phyloP scores from a whole-genome alignment of 169 alveolate species.

The Cryptosporidium viatorum region DNA sequence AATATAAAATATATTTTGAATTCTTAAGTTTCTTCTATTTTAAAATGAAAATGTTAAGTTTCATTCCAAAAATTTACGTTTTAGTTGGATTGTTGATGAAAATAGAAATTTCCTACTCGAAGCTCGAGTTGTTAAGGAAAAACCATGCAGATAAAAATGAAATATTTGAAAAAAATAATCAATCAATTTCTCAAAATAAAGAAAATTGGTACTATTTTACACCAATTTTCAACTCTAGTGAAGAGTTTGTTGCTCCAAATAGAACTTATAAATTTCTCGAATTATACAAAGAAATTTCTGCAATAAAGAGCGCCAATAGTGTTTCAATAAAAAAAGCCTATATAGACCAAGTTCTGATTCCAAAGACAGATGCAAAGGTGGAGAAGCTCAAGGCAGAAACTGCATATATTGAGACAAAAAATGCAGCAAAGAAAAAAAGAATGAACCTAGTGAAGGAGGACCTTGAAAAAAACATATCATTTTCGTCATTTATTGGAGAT shows the following conservation, averaged over 20 bases:
- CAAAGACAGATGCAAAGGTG: conserved; percentile 59
- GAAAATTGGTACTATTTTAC: background rate
- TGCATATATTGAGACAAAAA: conserved; percentile 64
- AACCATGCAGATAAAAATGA: background rate
- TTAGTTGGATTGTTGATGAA: background rate
- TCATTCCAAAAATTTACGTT: background rate
- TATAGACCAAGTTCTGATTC: conserved; percentile 39
- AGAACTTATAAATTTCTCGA: conserved; percentile 26
- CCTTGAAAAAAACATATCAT: conserved; percentile 2
- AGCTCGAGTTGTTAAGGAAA: conserved; percentile 1
- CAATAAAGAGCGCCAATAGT: background rate
- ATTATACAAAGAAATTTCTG: conserved; percentile 40
- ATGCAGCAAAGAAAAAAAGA: conserved; percentile 32
- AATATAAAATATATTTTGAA: too few relatives aligned
- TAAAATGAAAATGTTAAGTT: background rate
- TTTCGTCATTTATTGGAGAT: background rate
- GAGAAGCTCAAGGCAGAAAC: conserved; percentile 67
- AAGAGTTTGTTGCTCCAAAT: background rate
- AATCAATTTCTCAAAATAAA: background rate
- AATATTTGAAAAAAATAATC: background rate
- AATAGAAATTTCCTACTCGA: conserved; percentile 5
- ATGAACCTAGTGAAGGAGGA: conserved; percentile 21
- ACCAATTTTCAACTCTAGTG: conserved; percentile 1
- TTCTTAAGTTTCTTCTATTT: background rate
- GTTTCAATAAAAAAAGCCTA: conserved; percentile 5